Evolutionary conservation across 2,329 filamentous ascomycete genomes (phyloP).

Genomic region (Penicillium brasilianum): DNA sequence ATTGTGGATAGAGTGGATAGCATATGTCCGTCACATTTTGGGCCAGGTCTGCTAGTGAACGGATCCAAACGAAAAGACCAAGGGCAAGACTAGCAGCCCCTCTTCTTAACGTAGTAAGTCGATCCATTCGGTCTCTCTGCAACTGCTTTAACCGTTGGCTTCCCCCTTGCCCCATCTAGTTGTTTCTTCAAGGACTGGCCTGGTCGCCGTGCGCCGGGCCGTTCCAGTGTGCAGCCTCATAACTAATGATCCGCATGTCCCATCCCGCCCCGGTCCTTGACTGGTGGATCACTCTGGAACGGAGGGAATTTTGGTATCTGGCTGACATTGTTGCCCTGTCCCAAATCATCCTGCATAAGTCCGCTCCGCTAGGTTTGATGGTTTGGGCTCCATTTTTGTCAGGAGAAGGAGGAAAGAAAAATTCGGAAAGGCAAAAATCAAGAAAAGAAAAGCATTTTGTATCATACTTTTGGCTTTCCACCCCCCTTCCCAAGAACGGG

Average conservation of each 20-base stretch:
- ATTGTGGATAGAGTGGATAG: conserved; percentile 2
- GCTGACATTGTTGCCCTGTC: conserved; percentile 41
- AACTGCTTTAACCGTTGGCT: background rate
- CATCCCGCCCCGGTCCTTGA: conserved; percentile 37
- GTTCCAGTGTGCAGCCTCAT: conserved; percentile 53
- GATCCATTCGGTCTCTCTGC: background rate
- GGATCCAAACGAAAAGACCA: background rate
- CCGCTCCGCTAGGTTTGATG: conserved; percentile 43
- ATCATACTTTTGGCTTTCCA: background rate
- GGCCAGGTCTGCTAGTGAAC: background rate
- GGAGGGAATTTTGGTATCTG: conserved; percentile 33
- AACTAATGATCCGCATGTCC: conserved; percentile 47
- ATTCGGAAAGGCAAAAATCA: conserved; percentile 6
- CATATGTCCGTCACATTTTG: background rate
- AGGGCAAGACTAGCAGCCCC: background rate
- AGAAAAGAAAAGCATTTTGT: conserved; percentile 15
- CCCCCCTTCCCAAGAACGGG: conserved; percentile 15
- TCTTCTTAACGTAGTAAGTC: background rate
- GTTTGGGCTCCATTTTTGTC: conserved; percentile 45
- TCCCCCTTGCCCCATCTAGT: conserved; percentile 34
- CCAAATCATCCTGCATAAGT: conserved; percentile 46
- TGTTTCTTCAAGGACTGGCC: conserved; percentile 45
- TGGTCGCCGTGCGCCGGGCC: conserved; percentile 52
- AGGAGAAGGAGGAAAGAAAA: conserved; percentile 13
- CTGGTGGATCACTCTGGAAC: conserved; percentile 39